Evolutionary conservation across 2,329 filamentous ascomycete genomes (phyloP).

Genomic region (Curvularia lunata): DNA sequence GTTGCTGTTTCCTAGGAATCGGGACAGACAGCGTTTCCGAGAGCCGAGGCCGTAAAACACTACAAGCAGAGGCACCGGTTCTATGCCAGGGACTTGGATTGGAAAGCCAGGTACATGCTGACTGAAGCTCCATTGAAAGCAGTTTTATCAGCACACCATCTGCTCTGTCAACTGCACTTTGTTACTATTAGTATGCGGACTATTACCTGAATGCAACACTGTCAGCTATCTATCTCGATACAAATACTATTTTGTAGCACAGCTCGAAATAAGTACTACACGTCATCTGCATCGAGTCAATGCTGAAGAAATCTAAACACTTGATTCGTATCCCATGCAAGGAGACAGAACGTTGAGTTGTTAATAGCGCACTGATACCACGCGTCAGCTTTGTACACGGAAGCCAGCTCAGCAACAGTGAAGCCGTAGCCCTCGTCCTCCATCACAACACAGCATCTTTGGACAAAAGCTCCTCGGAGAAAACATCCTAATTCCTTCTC

Average conservation of each 20-base stretch:
- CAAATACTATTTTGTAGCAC: not conserved
- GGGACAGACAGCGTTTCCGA: not conserved
- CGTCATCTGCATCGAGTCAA: not conserved
- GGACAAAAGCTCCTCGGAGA: not conserved
- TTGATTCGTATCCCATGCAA: not conserved
- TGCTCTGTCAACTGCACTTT: not conserved
- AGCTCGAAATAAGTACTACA: not conserved
- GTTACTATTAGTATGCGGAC: not conserved
- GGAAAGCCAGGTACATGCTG: not conserved
- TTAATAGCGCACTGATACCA: not conserved
- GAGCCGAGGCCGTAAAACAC: not conserved
- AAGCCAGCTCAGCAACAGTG: not conserved
- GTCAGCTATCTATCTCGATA: not conserved
- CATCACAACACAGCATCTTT: not conserved
- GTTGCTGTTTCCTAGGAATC: not conserved
- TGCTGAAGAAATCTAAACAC: not conserved
- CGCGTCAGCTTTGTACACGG: not conserved
- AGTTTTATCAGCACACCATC: not conserved
- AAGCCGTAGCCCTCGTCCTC: not conserved
- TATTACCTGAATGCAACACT: not conserved
- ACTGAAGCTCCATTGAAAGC: not conserved
- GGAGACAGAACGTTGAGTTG: not conserved
- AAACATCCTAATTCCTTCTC: not conserved
- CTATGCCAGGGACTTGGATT: not conserved
- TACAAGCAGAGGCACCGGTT: not conserved